Conservation (phyloP, 441 rosid genomes). For the Euphorbia corollata region DNA sequence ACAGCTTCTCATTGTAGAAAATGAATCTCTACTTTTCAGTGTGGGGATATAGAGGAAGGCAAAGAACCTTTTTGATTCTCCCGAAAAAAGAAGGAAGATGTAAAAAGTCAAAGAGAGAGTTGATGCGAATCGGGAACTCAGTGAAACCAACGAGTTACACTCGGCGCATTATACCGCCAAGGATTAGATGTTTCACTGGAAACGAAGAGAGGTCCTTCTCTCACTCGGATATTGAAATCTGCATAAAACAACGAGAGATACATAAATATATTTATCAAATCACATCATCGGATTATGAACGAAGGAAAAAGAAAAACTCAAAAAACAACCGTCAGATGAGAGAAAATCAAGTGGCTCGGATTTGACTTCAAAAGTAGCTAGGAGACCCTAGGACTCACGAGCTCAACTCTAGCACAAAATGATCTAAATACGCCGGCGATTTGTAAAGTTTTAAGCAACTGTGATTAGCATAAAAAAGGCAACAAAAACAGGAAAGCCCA, state of each 20-base stretch:
- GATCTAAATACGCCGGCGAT: constrained; percentile 32
- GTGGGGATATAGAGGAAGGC: not conserved
- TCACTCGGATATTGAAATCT: constrained; percentile 21
- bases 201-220: constrained; percentile 5
- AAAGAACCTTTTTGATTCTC: constrained; percentile 3
- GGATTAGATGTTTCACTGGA: constrained; percentile 18
- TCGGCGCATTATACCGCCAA: constrained; percentile 17
- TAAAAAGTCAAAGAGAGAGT: constrained; percentile 2
- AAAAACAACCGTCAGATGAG: constrained; percentile 31
- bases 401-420: constrained; percentile 19
- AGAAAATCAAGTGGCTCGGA: constrained; percentile 23
- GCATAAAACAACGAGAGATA: constrained; percentile 21
- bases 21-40: constrained; percentile 10
- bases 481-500: constrained; percentile 6
- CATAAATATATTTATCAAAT: constrained; percentile 10
- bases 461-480: constrained; percentile 17
- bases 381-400: constrained; percentile 16
- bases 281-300: constrained; percentile 12
- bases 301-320: not conserved
- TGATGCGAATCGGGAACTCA: constrained; percentile 5
- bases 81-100: not conserved
- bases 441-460: constrained; percentile 1
- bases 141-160: constrained; percentile 10
- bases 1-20: constrained; percentile 17
- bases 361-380: constrained; percentile 21